phyloP scores from a whole-genome alignment of 306 rosid genomes.

The Cucumis melo region DNA sequence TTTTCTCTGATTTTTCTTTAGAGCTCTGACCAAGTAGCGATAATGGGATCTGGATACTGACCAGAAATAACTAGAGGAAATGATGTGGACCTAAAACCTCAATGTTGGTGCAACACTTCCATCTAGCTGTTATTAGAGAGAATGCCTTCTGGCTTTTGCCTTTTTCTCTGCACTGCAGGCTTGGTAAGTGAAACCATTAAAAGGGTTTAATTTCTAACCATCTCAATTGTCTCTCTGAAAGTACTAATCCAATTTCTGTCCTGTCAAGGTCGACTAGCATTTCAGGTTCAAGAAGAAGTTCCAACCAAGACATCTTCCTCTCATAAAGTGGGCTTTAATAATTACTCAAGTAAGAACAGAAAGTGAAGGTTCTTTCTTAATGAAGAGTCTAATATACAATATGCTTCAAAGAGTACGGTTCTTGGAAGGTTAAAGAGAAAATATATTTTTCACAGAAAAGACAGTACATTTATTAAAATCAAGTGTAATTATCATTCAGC shows the following conservation, averaged over 20 bases:
- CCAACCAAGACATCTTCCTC: not conserved
- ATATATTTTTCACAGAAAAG: not conserved
- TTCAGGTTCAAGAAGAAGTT: not conserved
- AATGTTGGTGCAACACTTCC: not conserved
- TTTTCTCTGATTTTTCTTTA: not conserved
- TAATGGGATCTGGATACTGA: not conserved
- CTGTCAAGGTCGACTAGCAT: not conserved
- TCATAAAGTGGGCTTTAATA: not conserved
- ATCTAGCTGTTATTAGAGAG: not conserved
- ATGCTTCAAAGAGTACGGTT: not conserved
- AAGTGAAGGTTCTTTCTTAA: not conserved
- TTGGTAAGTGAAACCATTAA: constrained; percentile 3
- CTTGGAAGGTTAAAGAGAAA: not conserved
- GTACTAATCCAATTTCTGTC: not conserved
- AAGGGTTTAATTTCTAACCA: not conserved
- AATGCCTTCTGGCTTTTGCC: not conserved
- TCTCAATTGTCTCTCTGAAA: not conserved
- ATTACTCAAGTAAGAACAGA: not conserved
- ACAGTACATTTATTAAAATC: constrained; percentile 3
- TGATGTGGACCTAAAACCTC: not conserved
- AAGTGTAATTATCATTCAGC: not conserved
- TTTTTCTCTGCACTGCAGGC: not conserved
- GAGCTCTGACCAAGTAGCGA: not conserved
- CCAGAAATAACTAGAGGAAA: constrained; percentile 6
- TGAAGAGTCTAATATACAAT: not conserved